Conservation (phyloP, 1,284 basidiomycete genomes). For the Melampsora larici-populina region DNA sequence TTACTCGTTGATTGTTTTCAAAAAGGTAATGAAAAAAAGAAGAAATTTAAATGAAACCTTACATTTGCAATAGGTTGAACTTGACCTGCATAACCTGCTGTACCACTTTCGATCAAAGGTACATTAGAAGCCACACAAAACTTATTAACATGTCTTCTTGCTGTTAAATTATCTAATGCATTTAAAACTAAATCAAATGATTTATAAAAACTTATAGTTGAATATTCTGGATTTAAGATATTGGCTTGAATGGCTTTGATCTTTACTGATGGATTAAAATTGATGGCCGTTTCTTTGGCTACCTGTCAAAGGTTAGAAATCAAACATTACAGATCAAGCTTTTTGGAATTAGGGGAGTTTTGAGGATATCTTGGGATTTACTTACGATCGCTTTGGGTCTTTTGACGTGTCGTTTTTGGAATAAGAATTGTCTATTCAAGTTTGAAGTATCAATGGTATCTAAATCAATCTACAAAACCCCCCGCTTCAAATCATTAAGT, state of each 20-base stretch:
- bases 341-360: not conserved
- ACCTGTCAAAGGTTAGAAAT: conserved; percentile 60
- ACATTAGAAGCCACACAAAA: conserved; percentile 90
- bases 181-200: conserved; percentile 90
- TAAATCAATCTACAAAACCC: conserved; percentile 66
- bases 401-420: conserved; percentile 95
- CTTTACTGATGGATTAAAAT: conserved; percentile 86
- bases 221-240: conserved; percentile 90
- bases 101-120: conserved; percentile 92
- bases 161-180: conserved; percentile 92
- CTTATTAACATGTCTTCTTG: conserved; percentile 87
- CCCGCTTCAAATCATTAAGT: no score
- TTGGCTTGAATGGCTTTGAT: conserved; percentile 90
- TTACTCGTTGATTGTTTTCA: not conserved
- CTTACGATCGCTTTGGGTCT: conserved; percentile 84
- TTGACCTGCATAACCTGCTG: conserved; percentile 86
- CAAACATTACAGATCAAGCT: not conserved
- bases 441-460: conserved; percentile 99
- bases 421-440: conserved; percentile 95
- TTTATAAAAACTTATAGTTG: conserved; percentile 76
- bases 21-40: not conserved
- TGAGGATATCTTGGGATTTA: not conserved
- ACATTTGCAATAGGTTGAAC: conserved; percentile 61
- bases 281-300: conserved; percentile 78
- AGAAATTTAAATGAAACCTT: conserved; percentile 57